These are phyloP conservation scores for Scheffersomyces parashehatae DNA, from an alignment of 1,139 yeast genomes.

Conservation along the genomic window DNA sequence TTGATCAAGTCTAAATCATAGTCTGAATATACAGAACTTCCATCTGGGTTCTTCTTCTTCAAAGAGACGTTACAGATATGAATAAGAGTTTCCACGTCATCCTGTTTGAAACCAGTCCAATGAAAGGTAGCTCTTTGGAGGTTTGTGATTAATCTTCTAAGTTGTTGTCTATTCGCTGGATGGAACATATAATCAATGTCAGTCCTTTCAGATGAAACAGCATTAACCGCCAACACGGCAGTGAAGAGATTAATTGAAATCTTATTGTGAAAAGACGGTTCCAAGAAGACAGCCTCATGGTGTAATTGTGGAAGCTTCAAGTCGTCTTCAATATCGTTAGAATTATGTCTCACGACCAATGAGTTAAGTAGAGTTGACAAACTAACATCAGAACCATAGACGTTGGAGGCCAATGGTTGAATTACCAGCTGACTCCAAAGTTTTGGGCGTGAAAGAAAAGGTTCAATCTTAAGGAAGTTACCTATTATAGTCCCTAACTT, in stretches of 20 bases:
- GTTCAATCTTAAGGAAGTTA: constrained; percentile 59
- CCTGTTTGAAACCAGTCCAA: constrained; percentile 70
- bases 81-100: constrained; percentile 53
- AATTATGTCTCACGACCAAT: constrained; percentile 56
- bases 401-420: constrained; percentile 44
- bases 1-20: constrained; percentile 42
- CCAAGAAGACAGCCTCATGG: constrained; percentile 56
- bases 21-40: constrained; percentile 26
- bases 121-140: constrained; percentile 67
- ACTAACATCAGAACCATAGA: constrained; percentile 41
- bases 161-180: constrained; percentile 52
- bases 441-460: constrained; percentile 50
- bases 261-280: constrained; percentile 63
- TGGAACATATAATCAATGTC: constrained; percentile 74
- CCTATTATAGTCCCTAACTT: constrained; percentile 54
- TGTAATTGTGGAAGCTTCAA: constrained; percentile 59
- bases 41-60: constrained; percentile 28
- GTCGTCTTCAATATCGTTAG: constrained; percentile 53
- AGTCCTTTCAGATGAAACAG: constrained; percentile 67
- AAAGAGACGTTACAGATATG: constrained; percentile 50
- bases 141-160: constrained; percentile 58
- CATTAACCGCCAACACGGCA: constrained; percentile 69
- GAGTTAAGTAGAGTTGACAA: constrained; percentile 43
- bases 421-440: constrained; percentile 50
- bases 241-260: constrained; percentile 62